Evolutionary conservation across 192 early-diverging fungal genomes (phyloP).

Genomic region (Coemansia sp.): DNA sequence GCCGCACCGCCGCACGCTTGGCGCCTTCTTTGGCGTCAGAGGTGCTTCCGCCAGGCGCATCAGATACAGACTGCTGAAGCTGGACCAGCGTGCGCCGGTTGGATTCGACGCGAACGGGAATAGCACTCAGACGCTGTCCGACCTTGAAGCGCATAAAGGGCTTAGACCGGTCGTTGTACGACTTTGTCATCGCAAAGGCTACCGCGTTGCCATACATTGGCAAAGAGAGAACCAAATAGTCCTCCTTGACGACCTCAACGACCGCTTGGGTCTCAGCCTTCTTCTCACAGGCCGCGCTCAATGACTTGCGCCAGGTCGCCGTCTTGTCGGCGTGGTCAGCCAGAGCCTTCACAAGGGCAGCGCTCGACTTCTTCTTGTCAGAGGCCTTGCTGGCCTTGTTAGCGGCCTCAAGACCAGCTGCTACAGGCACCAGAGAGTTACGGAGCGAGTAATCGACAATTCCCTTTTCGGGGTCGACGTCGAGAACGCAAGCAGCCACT

Average conservation of each 20-base stretch:
- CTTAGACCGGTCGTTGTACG: constrained; percentile 62
- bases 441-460: constrained; percentile 68
- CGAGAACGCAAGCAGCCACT: constrained; percentile 64
- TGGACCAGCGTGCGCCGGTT: constrained; percentile 46
- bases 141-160: constrained; percentile 66
- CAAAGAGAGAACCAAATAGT: constrained; percentile 72
- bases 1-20: constrained; percentile 36
- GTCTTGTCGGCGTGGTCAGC: constrained; percentile 15
- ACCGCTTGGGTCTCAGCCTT: constrained; percentile 54
- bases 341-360: constrained; percentile 18
- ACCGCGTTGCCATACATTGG: constrained; percentile 59
- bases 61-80: constrained; percentile 6
- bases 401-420: neutral
- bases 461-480: constrained; percentile 66
- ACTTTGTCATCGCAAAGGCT: constrained; percentile 62
- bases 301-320: constrained; percentile 24
- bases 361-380: constrained; percentile 33
- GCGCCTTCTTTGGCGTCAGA: constrained; percentile 1
- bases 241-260: constrained; percentile 78
- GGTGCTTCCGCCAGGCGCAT: neutral
- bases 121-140: constrained; percentile 58
- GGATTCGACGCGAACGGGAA: constrained; percentile 43
- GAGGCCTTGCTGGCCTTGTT: constrained; percentile 19
- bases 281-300: constrained; percentile 32
- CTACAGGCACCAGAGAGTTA: constrained; percentile 27